Percentiles rank a stretch among this genome's conserved stretches.
Evolutionary conservation across 1,284 basidiomycete genomes (phyloP).

Genomic region (Agroathelia rolfsii): DNA sequence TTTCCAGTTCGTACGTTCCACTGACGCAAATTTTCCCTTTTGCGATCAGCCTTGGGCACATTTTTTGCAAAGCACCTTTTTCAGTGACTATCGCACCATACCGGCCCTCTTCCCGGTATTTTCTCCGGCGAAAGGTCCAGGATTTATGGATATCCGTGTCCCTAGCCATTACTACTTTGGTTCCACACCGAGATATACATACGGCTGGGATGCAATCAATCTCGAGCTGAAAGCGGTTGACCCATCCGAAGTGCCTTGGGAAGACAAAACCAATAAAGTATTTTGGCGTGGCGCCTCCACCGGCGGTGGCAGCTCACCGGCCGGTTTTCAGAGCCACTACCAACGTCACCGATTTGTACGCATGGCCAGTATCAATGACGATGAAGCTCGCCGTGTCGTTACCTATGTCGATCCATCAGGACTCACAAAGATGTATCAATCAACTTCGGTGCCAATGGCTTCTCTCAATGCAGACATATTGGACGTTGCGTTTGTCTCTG

Average conservation of each 20-base stretch:
- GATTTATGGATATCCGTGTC: conserved; percentile 84
- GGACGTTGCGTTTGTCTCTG: conserved; percentile 83
- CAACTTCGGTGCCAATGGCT: conserved; percentile 49
- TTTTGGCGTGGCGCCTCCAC: conserved; percentile 90
- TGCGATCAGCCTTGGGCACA: conserved; percentile 77
- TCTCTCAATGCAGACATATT: conserved; percentile 74
- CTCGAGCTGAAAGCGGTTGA: conserved; percentile 64
- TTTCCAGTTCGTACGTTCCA: conserved; percentile 48
- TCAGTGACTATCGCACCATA: conserved; percentile 88
- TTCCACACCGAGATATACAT: conserved; percentile 74
- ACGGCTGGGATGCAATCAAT: conserved; percentile 79
- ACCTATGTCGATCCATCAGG: conserved; percentile 67
- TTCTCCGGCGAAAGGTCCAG: conserved; percentile 76
- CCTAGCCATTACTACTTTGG: conserved; percentile 93
- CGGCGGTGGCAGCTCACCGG: conserved; percentile 81
- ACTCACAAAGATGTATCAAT: conserved; percentile 49
- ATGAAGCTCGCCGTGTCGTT: conserved; percentile 55
- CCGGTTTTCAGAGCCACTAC: conserved; percentile 75
- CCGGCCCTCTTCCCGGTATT: conserved; percentile 82
- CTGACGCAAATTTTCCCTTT: conserved; percentile 64
- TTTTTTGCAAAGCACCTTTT: conserved; percentile 86
- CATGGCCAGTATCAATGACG: conserved; percentile 58
- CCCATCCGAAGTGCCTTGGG: conserved; percentile 78
- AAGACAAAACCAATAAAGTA: conserved; percentile 58
- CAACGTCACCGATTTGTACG: conserved; percentile 84